These are phyloP conservation scores for Usnea hakonensis DNA, from an alignment of 495 filamentous ascomycete species.

Conservation along the genomic window DNA sequence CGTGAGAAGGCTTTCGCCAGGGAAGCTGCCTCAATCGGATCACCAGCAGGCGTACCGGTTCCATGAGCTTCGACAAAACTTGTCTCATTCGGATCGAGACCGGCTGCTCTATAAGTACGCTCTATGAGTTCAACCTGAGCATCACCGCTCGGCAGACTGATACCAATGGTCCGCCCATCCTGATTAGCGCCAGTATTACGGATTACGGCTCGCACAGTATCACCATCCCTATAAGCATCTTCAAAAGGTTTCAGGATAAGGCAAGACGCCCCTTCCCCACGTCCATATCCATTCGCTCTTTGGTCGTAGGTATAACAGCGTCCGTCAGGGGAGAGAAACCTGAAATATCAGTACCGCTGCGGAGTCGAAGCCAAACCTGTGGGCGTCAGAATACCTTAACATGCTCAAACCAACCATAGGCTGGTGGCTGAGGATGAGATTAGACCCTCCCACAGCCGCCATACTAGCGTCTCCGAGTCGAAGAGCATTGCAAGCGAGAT, in stretches of 20 bases:
- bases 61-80: slow-evolving; percentile 45
- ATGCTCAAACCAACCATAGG: slow-evolving; percentile 8
- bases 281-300: slow-evolving; percentile 36
- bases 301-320: slow-evolving; percentile 39
- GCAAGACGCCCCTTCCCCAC: slow-evolving; percentile 38
- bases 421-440: slow-evolving; percentile 31
- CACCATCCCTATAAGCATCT: slow-evolving; percentile 38
- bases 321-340: slow-evolving; percentile 36
- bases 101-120: slow-evolving; percentile 31
- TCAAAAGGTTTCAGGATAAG: slow-evolving; percentile 37
- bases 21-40: slow-evolving; percentile 38
- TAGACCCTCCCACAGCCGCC: slow-evolving; percentile 36
- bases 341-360: slow-evolving; percentile 4
- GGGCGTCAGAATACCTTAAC: slow-evolving; percentile 15
- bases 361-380: not conserved
- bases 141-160: slow-evolving; percentile 32
- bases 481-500: slow-evolving; percentile 42
- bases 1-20: slow-evolving; percentile 24
- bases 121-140: slow-evolving; percentile 36
- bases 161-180: slow-evolving; percentile 44
- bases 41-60: slow-evolving; percentile 44
- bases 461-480: slow-evolving; percentile 37
- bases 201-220: slow-evolving; percentile 37
- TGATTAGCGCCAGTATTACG: slow-evolving; percentile 31
- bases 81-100: slow-evolving; percentile 31